Base-by-base conservation (phyloP, 805 yeast genomes). In the Nakazawaea wyomingensis region DNA sequence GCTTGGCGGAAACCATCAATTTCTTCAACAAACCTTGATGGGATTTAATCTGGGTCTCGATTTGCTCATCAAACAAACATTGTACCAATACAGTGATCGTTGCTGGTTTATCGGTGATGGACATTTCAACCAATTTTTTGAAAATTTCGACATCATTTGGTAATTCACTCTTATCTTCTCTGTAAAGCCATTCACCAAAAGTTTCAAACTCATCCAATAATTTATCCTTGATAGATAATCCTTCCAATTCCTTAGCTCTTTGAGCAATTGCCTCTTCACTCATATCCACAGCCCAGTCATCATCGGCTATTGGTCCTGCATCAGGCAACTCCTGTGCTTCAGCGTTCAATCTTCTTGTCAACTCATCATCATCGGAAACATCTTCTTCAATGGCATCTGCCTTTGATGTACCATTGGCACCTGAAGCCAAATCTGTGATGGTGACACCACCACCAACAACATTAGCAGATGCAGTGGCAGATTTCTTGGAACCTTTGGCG, bases 241-340 rank as follows among this genome's bases (percentile, higher is more conserved):
- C 88, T 65, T 88, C 95, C 51, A 89, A 73, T 62, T 86, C 95
- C 55, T 79, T 69, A 35, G 96, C 96, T 68, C 99, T 85, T 36
- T 85, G 88, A 60, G 84, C 82, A 51, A 91, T 87, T 46, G 98
- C 98, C 68, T 89, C 98, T 63, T 86, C 93, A 38, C 96, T 85
- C 77, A 90, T 87, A 64, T 91, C 99, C 34, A 90, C 96, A 16
- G 96, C 88, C 98, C 98, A 91, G 52, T 87, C 96, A 53, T 86
- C 97, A 60, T 89, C 96, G 50, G 82, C 81, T 43, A 85, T 84
- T 37, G 66, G 72, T 48, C 76, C 80, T 47, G 78, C 76, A 39
- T 76, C 76, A 29, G 77, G 72, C 47, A 85, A 69, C 31, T 72
- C 76, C 10, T 88, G 82, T 17, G 93, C 95, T 62, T 85, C 95